Evolutionary conservation across 345 rosid species (phyloP).

Genomic region (Linum trigynum): DNA sequence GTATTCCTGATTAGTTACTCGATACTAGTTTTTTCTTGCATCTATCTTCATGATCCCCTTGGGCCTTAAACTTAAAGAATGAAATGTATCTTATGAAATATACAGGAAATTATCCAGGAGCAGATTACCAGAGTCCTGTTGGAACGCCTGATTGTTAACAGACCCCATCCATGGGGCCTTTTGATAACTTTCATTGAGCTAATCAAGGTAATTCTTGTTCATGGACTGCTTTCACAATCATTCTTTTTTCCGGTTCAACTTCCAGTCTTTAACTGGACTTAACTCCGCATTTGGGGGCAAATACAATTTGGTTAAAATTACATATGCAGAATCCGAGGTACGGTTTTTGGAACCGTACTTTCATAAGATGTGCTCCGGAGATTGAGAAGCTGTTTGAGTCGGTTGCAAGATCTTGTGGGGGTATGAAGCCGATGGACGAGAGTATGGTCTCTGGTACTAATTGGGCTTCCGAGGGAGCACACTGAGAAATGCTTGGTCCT

Average conservation of each 20-base stretch:
- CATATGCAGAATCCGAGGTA: conserved; percentile 64
- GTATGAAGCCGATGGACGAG: conserved; percentile 67
- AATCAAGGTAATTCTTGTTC: conserved; percentile 45
- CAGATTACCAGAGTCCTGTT: conserved; percentile 90
- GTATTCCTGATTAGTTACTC: too few relatives aligned
- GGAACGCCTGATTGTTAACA: conserved; percentile 86
- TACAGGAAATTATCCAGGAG: conserved; percentile 92
- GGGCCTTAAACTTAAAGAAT: too few relatives aligned
- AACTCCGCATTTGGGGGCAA: too few relatives aligned
- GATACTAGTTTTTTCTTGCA: too few relatives aligned
- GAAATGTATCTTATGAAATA: too few relatives aligned
- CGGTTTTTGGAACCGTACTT: conserved; percentile 69
- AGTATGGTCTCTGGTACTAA: conserved; percentile 45
- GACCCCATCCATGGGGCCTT: conserved; percentile 99
- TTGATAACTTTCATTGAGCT: conserved; percentile 97
- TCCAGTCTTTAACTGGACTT: too few relatives aligned
- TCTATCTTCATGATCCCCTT: too few relatives aligned
- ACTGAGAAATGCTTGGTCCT: background rate
- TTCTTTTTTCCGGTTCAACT: too few relatives aligned
- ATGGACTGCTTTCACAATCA: background rate
- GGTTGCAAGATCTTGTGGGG: conserved; percentile 73
- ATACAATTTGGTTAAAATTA: too few relatives aligned
- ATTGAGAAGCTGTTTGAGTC: conserved; percentile 83
- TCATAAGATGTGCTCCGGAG: conserved; percentile 83
- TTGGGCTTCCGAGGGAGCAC: conserved; percentile 43